Base-by-base conservation (phyloP, 371 early-diverging fungal species). In the Mucor racemosus region DNA sequence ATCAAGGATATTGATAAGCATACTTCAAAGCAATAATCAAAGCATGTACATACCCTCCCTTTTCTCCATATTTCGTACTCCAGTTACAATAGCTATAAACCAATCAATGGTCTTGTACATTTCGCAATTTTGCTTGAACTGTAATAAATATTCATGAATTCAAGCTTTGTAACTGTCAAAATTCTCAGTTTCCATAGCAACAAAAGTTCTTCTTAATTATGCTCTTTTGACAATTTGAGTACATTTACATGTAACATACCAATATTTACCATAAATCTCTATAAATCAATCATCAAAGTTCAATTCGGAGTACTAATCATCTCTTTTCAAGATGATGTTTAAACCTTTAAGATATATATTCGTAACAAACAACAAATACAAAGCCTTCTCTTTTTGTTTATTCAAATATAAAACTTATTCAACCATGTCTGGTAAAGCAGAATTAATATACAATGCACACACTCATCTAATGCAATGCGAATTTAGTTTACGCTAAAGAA, bases 1-100 rank as follows among this genome's bases (percentile, higher is more conserved):
- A 42, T 84, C 7, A 83, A 87, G 61, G 89, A 90, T 66, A 87
- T 90, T 33, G 79, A 82, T 35, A 70, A 76, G 62, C 88, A 87
- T 40, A 73, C 72, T 53, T 31, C 14, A 53, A 53, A 53, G 53
- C 26, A 53, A 53, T n/a, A 46, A 4, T 46, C 26, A 26, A 26
- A 26, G 3, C 26, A 26, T 26, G 19, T 46, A 46, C 46, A 46
- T 53, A 26, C 53, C 31, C 31, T 8, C 31, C 53, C 9, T 19
- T 21, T 19, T 44, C 9, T 26, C 26, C 3, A 46, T 46, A 19
- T 46, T 17, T 44, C 17, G 42, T 17, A 9, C n/a, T 17, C 7
- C n/a, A 19, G 3, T 26, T 26, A 26, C 26, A 26, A 26, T 36
- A 38, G 14, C 5, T 19, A 10, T 46, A 53, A 50, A 31, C 53